These are phyloP conservation scores for Pythium pectinolyticum DNA, from an alignment of 352 stramenopile genomes.

Conservation along the genomic window DNA sequence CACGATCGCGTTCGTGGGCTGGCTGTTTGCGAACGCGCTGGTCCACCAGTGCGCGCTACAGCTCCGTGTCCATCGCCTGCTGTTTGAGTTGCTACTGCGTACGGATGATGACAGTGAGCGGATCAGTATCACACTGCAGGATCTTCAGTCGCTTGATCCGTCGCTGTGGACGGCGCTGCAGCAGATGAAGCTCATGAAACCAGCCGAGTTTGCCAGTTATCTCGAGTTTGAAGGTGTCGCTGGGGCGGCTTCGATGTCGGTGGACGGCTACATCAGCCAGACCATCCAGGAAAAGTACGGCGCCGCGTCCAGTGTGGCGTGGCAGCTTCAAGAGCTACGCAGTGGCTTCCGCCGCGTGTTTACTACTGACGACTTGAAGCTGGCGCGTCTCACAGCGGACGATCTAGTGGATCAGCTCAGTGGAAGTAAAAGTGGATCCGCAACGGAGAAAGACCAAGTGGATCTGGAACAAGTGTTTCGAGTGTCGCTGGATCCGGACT, in stretches of 20 bases:
- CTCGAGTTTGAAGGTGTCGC: slow-evolving; percentile 51
- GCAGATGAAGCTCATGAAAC: slow-evolving; percentile 50
- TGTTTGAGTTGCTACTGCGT: slow-evolving; percentile 59
- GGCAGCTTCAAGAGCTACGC: slow-evolving; percentile 50
- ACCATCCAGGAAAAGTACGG: slow-evolving; percentile 56
- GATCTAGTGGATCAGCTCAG: slow-evolving; percentile 48
- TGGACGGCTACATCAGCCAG: slow-evolving; percentile 50
- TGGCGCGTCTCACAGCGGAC: slow-evolving; percentile 4
- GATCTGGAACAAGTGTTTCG: slow-evolving; percentile 49
- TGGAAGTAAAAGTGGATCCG: slow-evolving; percentile 13
- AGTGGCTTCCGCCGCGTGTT: slow-evolving; percentile 49
- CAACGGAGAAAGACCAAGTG: slow-evolving; percentile 21
- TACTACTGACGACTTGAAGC: slow-evolving; percentile 18
- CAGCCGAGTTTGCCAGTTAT: slow-evolving; percentile 48
- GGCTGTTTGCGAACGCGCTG: slow-evolving; percentile 60
- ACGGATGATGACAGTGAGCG: slow-evolving; percentile 29
- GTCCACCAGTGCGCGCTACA: slow-evolving; percentile 36
- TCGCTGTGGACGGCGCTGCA: slow-evolving; percentile 43
- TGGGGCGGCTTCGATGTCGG: slow-evolving; percentile 29
- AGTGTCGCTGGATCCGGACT: slow-evolving; percentile 57
- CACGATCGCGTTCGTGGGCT: slow-evolving; percentile 50
- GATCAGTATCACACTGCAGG: slow-evolving; percentile 42
- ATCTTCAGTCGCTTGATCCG: slow-evolving; percentile 46
- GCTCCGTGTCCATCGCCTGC: slow-evolving; percentile 40
- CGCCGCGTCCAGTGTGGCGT: slow-evolving; percentile 37